These are phyloP conservation scores for Madurella mycetomatis DNA, from an alignment of 2,329 filamentous ascomycete genomes.

Conservation along the genomic window DNA sequence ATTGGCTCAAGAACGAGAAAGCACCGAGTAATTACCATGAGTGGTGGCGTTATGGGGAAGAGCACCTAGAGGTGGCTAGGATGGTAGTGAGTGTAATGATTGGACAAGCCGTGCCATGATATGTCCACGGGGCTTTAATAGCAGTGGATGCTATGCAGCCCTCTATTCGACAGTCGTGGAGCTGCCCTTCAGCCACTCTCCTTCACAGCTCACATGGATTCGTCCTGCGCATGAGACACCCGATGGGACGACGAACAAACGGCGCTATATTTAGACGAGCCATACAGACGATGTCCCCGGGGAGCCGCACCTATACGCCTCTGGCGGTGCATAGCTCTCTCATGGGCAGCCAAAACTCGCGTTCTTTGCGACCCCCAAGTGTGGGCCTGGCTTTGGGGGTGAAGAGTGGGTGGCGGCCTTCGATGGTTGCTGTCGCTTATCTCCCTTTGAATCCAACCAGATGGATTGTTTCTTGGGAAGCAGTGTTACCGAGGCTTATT, in stretches of 20 bases:
- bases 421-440: too few relatives aligned
- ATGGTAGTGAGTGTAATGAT: background rate
- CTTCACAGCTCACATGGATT: background rate
- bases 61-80: background rate
- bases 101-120: background rate
- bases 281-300: background rate
- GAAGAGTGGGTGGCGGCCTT: too few relatives aligned
- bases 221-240: background rate
- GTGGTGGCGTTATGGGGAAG: background rate
- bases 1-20: slow-evolving; percentile 8
- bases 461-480: too few relatives aligned
- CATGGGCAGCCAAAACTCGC: too few relatives aligned
- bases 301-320: too few relatives aligned
- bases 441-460: too few relatives aligned
- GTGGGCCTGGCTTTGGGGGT: too few relatives aligned
- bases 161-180: background rate
- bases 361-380: too few relatives aligned
- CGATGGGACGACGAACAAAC: background rate
- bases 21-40: background rate
- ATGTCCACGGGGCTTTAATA: background rate
- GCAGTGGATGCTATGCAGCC: background rate
- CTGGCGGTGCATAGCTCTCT: too few relatives aligned
- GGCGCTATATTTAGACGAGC: slow-evolving; percentile 10
- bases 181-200: slow-evolving; percentile 3
- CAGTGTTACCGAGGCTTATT: too few relatives aligned